Base-by-base conservation (phyloP, 768 basidiomycete genomes). In the Tremella mesenterica region DNA sequence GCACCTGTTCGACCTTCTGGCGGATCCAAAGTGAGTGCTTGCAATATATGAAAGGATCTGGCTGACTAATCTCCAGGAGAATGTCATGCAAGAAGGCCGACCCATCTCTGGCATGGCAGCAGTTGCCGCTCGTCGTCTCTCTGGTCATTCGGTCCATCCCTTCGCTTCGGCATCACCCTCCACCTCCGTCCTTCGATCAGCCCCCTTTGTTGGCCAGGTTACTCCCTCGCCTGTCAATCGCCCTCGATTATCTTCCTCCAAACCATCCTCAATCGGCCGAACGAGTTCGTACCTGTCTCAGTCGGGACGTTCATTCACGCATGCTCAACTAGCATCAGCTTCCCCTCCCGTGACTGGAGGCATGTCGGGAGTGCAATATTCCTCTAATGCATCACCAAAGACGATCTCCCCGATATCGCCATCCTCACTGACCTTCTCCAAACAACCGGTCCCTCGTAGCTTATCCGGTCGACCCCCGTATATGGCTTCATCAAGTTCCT, bases 301-400 rank as follows among this genome's bases (percentile, higher is more conserved):
- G 48, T 71, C 71, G 12, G 71, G 71, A 14, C 57, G 71, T 29
- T 73, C 71, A 1, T 70, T 70, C 56, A 71, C 69, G 29, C 71
- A 69, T 26, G 62, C 69, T 14, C 64, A 63, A 43, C 44, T 65
- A 1, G 61, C 67, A 18, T 41, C 38, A 16, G 61, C 63, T 16
- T 59, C 57, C n/a, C 63, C 59, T 12, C 62, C 56, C 10, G 56
- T 52, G 21, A 58, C 53, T 25, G 65, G 61, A 16, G 54, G 44
- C 34, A 56, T 61, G 54, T 56, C 60, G 13, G 59, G 54, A 28
- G 44, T 56, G 12, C 33, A 34, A 36, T 34, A 38, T 33, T n/a
- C n/a, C n/a, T 52, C 10, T 36, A 51, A 25, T 9, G 50, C 57
- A 21, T 61, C 59, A 4, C 59, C 53, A 20, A 46, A 45, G n/a